Percentiles rank a stretch among this genome's conserved stretches.
Evolutionary conservation across 495 filamentous ascomycete genomes (phyloP).

Genomic region (Penicillium roqueforti): DNA sequence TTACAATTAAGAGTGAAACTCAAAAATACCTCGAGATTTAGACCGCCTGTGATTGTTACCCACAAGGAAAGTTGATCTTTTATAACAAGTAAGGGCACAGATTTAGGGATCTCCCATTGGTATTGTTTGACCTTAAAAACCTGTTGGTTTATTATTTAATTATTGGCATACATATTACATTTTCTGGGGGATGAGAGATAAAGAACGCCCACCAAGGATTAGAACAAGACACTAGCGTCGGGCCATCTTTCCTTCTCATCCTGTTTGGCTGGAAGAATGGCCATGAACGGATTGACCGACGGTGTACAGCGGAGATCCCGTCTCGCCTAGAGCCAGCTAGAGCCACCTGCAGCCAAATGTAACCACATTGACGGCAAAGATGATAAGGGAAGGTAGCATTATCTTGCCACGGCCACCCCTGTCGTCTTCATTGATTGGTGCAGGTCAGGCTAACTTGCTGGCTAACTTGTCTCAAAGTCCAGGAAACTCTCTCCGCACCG

Average conservation of each 20-base stretch:
- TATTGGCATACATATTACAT: not conserved
- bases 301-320: constrained; percentile 14
- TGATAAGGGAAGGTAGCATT: constrained; percentile 9
- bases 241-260: not conserved
- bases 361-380: constrained; percentile 11
- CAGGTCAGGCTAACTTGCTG: not conserved
- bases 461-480: not conserved
- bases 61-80: not conserved
- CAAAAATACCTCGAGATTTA: not conserved
- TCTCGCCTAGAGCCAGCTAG: constrained; percentile 3
- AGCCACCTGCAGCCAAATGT: constrained; percentile 12
- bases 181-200: constrained; percentile 2
- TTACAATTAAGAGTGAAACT: not conserved
- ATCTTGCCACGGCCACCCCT: constrained; percentile 14
- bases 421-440: constrained; percentile 1
- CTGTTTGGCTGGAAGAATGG: not conserved
- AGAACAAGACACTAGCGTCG: not conserved
- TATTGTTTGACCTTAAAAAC: not conserved
- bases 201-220: not conserved
- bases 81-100: not conserved
- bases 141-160: not conserved
- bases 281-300: constrained; percentile 13
- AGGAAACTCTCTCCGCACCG: constrained; percentile 1
- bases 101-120: not conserved
- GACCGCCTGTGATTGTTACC: not conserved